These are phyloP conservation scores for Apostasia ramifera DNA, from an alignment of 106 monocot genomes.

Conservation along the genomic window DNA sequence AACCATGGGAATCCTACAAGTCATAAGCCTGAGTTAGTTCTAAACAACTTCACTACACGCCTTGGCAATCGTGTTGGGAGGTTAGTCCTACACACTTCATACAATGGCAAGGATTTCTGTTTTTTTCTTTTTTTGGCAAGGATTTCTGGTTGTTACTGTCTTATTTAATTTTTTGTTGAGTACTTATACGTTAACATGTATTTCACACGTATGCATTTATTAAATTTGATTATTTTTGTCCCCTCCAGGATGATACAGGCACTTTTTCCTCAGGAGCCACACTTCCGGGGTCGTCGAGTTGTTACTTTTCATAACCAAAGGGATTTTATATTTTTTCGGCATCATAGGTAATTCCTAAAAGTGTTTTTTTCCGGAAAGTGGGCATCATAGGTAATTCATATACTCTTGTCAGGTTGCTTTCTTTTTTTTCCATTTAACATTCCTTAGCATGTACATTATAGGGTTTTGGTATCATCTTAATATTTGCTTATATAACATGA, in stretches of 20 bases:
- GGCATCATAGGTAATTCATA: too few species aligned
- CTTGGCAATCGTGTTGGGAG: constrained; percentile 85
- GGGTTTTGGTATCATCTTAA: too few species aligned
- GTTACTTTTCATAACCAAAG: constrained; percentile 98
- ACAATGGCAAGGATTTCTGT: background rate
- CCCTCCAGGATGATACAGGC: constrained; percentile 81
- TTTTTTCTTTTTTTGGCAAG: background rate
- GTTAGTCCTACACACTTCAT: constrained; percentile 20
- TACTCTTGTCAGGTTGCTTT: too few species aligned
- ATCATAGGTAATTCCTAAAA: constrained; percentile 57
- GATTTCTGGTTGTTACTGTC: background rate
- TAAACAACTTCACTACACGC: constrained; percentile 94
- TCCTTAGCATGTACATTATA: too few species aligned
- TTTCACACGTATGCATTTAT: background rate
- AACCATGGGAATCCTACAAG: constrained; percentile 92
- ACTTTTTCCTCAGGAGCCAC: constrained; percentile 81
- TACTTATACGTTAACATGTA: background rate
- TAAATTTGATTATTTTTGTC: background rate
- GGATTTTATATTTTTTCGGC: constrained; percentile 95
- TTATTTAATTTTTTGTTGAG: background rate
- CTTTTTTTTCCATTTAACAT: too few species aligned
- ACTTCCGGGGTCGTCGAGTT: constrained; percentile 85
- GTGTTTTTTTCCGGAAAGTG: too few species aligned
- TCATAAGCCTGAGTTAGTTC: constrained; percentile 84
- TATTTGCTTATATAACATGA: too few species aligned